Evolutionary conservation across 805 yeast species (phyloP).

Genomic region (Candida stauntonica): DNA sequence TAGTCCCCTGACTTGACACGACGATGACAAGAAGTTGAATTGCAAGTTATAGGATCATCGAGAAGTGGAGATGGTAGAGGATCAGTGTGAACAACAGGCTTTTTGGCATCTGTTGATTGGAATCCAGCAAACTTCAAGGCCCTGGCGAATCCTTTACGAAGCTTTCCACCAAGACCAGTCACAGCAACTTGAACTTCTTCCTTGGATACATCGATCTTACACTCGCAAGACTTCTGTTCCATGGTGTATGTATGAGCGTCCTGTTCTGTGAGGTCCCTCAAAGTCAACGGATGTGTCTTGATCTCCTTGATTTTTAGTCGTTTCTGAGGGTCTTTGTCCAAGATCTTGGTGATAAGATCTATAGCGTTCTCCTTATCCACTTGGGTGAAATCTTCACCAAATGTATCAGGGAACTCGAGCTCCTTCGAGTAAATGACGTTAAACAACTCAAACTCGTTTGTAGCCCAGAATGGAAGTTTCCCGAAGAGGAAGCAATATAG

Average conservation of each 20-base stretch:
- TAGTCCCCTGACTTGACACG: constrained; percentile 25
- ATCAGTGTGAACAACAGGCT: not conserved
- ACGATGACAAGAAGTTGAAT: constrained; percentile 9
- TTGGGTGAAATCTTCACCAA: constrained; percentile 36
- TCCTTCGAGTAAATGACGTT: constrained; percentile 67
- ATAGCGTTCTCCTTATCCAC: constrained; percentile 41
- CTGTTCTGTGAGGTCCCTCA: constrained; percentile 35
- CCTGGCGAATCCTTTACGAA: constrained; percentile 33
- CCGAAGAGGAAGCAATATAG: constrained; percentile 86
- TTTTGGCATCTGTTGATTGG: too few relatives aligned
- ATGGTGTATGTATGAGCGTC: constrained; percentile 22
- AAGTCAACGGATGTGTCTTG: constrained; percentile 70
- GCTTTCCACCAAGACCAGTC: constrained; percentile 69
- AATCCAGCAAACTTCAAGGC: constrained; percentile 27
- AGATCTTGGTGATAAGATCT: constrained; percentile 56
- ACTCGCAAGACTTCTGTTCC: constrained; percentile 26
- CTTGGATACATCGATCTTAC: constrained; percentile 50
- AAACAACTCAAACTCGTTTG: constrained; percentile 79
- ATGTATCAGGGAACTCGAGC: constrained; percentile 54
- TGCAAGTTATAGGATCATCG: not conserved
- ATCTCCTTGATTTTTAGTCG: constrained; percentile 70
- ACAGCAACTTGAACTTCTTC: constrained; percentile 77
- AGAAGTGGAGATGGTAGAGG: not conserved
- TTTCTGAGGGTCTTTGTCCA: constrained; percentile 63
- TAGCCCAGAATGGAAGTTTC: constrained; percentile 82